These are phyloP conservation scores for Hypocrella siamensis DNA, from an alignment of 2,329 filamentous ascomycete genomes.

Conservation along the genomic window DNA sequence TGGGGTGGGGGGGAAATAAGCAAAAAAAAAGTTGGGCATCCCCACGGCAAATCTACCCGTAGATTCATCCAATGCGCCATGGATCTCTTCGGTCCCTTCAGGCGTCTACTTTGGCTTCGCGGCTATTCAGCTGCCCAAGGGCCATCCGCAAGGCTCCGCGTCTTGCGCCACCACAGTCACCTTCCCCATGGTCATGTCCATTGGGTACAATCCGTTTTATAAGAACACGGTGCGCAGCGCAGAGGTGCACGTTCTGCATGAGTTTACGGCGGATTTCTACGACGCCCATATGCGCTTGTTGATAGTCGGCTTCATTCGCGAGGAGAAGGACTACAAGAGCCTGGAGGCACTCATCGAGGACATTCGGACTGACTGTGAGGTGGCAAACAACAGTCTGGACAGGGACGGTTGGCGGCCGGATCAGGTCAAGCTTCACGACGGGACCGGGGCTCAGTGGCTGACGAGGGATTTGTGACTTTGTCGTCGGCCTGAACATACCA, in stretches of 20 bases:
- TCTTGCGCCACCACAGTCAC: constrained; percentile 22
- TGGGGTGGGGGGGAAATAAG: no score
- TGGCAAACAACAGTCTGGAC: constrained; percentile 57
- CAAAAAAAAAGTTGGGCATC: constrained; percentile 94
- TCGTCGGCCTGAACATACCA: no score
- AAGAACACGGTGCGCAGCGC: constrained; percentile 76
- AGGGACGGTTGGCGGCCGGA: constrained; percentile 44
- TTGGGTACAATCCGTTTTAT: constrained; percentile 97
- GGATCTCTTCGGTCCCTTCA: constrained; percentile 48
- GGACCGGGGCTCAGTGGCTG: background rate
- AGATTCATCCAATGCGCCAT: constrained; percentile 41
- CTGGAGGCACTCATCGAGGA: constrained; percentile 75
- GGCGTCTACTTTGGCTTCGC: constrained; percentile 95
- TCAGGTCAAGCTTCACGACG: background rate
- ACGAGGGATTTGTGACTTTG: no score
- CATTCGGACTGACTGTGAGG: constrained; percentile 77
- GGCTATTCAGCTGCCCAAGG: constrained; percentile 43
- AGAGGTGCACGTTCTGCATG: constrained; percentile 77
- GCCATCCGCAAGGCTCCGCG: constrained; percentile 24
- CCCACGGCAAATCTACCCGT: constrained; percentile 88
- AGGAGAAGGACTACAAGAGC: constrained; percentile 76
- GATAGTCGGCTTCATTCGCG: constrained; percentile 75
- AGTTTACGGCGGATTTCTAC: constrained; percentile 74
- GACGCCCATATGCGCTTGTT: constrained; percentile 61
- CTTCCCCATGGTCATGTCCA: constrained; percentile 82